Conservation (phyloP, 2,329 filamentous ascomycete genomes). For the Trichoderma breve region DNA sequence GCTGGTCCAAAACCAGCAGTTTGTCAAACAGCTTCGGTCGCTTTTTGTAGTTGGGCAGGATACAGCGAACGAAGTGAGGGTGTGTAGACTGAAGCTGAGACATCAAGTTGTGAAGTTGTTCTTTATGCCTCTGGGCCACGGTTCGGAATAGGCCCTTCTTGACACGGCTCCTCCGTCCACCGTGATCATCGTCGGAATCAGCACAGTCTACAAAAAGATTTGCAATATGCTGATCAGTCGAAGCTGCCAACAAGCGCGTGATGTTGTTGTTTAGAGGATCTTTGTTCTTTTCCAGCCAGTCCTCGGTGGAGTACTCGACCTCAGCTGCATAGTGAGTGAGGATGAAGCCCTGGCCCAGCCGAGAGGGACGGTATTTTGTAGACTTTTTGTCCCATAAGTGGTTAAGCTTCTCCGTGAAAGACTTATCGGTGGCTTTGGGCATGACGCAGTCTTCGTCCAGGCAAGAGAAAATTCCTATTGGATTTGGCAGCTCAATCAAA, state of each 20-base stretch:
- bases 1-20: conserved; percentile 89
- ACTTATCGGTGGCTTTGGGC: conserved; percentile 96
- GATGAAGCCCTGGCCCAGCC: conserved; percentile 87
- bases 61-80: conserved; percentile 96
- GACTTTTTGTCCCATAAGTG: conserved; percentile 96
- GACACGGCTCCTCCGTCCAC: conserved; percentile 71
- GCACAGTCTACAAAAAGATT: conserved; percentile 84
- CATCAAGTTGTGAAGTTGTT: conserved; percentile 97
- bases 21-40: conserved; percentile 88
- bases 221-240: conserved; percentile 79
- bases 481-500: conserved; percentile 91
- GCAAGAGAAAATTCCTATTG: conserved; percentile 98
- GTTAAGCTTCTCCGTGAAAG: conserved; percentile 97
- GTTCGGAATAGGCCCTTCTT: conserved; percentile 98
- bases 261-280: conserved; percentile 97
- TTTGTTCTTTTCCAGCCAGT: conserved; percentile 99
- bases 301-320: conserved; percentile 92
- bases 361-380: conserved; percentile 83
- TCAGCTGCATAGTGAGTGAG: conserved; percentile 97
- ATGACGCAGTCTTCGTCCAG: conserved; percentile 97
- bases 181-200: conserved; percentile 71
- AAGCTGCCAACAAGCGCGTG: conserved; percentile 80
- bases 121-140: conserved; percentile 94
- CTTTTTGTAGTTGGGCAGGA: conserved; percentile 97
- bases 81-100: conserved; percentile 90